Percentiles rank a stretch among this genome's conserved stretches.
These are phyloP conservation scores for Rhizomucor miehei DNA, from an alignment of 371 early-diverging fungal genomes.

Conservation along the genomic window DNA sequence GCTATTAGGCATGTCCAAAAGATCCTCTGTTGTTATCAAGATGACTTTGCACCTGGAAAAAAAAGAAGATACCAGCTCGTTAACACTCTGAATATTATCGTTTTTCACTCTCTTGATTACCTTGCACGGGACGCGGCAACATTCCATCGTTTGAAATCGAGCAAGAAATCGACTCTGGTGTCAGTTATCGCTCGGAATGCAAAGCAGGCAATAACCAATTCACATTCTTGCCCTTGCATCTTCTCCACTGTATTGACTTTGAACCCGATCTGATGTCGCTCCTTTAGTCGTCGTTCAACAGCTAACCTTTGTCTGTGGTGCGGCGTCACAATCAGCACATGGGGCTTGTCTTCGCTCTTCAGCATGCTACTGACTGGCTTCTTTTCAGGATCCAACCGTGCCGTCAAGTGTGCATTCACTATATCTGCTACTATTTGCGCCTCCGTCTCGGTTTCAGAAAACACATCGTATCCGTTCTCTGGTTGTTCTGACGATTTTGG, in stretches of 20 bases:
- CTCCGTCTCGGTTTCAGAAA: conserved; percentile 25
- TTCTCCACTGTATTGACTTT: conserved; percentile 51
- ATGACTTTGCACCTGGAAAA: conserved; percentile 50
- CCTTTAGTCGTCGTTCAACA: conserved; percentile 18
- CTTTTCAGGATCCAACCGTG: not conserved
- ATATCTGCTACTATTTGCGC: conserved; percentile 39
- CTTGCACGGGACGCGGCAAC: conserved; percentile 55
- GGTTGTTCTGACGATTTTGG: not conserved
- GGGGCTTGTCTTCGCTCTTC: not conserved
- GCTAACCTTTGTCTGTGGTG: conserved; percentile 53
- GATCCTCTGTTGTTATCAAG: conserved; percentile 41
- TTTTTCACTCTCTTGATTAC: conserved; percentile 10
- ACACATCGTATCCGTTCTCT: not conserved
- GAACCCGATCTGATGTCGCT: conserved; percentile 3
- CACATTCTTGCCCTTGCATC: conserved; percentile 62
- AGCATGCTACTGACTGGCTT: too few species aligned
- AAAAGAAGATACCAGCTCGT: too few species aligned
- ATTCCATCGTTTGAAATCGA: conserved; percentile 56
- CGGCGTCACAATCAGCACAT: conserved; percentile 51
- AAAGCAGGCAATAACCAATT: conserved; percentile 57
- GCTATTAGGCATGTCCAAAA: conserved; percentile 22
- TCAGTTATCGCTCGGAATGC: conserved; percentile 25
- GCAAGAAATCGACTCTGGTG: conserved; percentile 31
- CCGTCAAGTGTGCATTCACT: conserved; percentile 30
- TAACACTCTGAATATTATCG: not conserved